Percentiles rank a stretch among this genome's conserved stretches.
phyloP scores from a whole-genome alignment of 1,284 basidiomycete species.

The Vanrija pseudolonga region DNA sequence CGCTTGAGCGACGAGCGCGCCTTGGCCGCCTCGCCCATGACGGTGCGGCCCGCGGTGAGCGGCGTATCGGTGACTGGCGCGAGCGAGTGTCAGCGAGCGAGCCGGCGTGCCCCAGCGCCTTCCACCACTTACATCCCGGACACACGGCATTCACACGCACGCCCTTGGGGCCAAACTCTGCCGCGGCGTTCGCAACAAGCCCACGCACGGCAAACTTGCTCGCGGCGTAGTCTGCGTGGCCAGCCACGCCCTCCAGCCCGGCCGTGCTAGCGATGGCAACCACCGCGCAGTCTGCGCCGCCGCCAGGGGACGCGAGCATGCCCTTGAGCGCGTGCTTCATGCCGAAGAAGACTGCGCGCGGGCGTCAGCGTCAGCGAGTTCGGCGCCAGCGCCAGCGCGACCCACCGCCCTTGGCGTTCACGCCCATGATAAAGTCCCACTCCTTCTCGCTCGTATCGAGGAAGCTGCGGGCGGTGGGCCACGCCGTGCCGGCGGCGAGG shows the following conservation, averaged over 20 bases:
- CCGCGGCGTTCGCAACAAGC: not conserved
- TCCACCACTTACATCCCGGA: too few relatives aligned
- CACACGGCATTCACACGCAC: not conserved
- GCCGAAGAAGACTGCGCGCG: slow-evolving; percentile 26
- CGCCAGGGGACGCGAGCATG: slow-evolving; percentile 20
- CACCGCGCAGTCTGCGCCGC: slow-evolving; percentile 22
- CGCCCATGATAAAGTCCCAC: slow-evolving; percentile 9
- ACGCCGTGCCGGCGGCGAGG: slow-evolving; percentile 14
- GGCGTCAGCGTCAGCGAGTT: not conserved
- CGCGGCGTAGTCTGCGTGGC: not conserved
- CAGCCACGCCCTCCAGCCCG: slow-evolving; percentile 21
- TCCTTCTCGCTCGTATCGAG: slow-evolving; percentile 12
- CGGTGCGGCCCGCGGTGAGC: slow-evolving; percentile 11
- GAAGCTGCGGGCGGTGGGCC: not conserved
- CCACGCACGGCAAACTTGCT: not conserved
- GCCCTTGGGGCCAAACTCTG: not conserved
- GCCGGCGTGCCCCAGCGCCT: not conserved
- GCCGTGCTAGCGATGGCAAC: slow-evolving; percentile 25
- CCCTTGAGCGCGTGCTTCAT: slow-evolving; percentile 16
- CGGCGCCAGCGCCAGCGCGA: not conserved
- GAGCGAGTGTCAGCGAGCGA: not conserved
- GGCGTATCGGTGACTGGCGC: slow-evolving; percentile 18
- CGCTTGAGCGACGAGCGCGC: slow-evolving; percentile 15
- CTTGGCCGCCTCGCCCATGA: slow-evolving; percentile 7
- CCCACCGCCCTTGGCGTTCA: slow-evolving; percentile 20